phyloP scores from a whole-genome alignment of 192 early-diverging fungal species.

The Coemansia sp. region DNA sequence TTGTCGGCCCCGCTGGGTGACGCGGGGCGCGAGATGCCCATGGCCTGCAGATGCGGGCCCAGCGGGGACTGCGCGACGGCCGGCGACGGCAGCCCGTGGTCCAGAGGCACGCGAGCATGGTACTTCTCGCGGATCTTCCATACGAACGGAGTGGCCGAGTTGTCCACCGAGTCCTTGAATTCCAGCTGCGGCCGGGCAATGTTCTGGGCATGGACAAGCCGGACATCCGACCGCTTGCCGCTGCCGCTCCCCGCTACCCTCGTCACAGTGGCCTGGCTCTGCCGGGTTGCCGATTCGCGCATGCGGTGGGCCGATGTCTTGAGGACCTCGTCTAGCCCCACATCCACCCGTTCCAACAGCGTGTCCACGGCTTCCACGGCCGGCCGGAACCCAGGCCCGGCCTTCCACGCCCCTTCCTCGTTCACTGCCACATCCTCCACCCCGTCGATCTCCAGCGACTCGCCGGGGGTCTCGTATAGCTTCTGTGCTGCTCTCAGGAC shows the following conservation, averaged over 20 bases:
- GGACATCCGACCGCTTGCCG: conserved; percentile 32
- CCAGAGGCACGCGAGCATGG: conserved; percentile 72
- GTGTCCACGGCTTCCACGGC: conserved; percentile 74
- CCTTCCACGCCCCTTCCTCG: conserved; percentile 57
- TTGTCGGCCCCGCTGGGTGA: not conserved
- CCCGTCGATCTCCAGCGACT: conserved; percentile 5
- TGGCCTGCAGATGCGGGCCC: conserved; percentile 23
- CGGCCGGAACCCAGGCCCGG: conserved; percentile 57
- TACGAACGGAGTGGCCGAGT: conserved; percentile 72
- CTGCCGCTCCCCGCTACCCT: conserved; percentile 15
- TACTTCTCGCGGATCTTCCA: conserved; percentile 78
- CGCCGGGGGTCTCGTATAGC: conserved; percentile 9
- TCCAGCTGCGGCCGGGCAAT: conserved; percentile 80
- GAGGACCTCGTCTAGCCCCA: conserved; percentile 64
- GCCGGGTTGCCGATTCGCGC: conserved; percentile 19
- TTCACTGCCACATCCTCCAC: conserved; percentile 28
- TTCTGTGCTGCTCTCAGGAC: conserved; percentile 29
- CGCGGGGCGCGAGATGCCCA: conserved; percentile 28
- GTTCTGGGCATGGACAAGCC: conserved; percentile 62
- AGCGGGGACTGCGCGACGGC: conserved; percentile 15
- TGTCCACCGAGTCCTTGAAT: conserved; percentile 86
- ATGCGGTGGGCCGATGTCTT: conserved; percentile 22
- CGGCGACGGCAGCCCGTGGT: conserved; percentile 48
- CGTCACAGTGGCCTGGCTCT: conserved; percentile 32
- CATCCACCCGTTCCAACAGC: conserved; percentile 79